Evolutionary conservation across 2,329 filamentous ascomycete genomes (phyloP).

Genomic region (Lasiodiplodia theobromae): DNA sequence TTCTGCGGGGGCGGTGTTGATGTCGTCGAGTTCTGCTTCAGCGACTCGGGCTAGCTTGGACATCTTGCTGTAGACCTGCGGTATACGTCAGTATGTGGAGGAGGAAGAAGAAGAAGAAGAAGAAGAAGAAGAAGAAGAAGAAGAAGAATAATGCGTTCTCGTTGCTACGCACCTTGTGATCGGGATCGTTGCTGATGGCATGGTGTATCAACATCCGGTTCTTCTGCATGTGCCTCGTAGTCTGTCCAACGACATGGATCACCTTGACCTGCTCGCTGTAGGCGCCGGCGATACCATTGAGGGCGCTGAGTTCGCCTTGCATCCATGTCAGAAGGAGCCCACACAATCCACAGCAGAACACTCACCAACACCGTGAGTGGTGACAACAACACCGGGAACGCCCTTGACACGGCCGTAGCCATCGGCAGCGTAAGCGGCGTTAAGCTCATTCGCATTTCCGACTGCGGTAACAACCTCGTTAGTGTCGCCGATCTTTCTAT

Average conservation of each 20-base stretch:
- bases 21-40: slow-evolving; percentile 51
- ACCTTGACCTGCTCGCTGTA: slow-evolving; percentile 54
- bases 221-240: slow-evolving; percentile 50
- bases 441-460: slow-evolving; percentile 66
- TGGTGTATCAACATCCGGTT: slow-evolving; percentile 56
- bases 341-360: not conserved
- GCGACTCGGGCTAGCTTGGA: slow-evolving; percentile 47
- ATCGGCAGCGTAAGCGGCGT: slow-evolving; percentile 64
- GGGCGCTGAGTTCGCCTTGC: slow-evolving; percentile 50
- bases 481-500: not conserved
- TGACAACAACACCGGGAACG: slow-evolving; percentile 54
- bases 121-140: too few relatives aligned
- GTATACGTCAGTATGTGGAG: not conserved
- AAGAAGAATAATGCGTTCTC: too few relatives aligned
- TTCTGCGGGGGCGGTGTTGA: slow-evolving; percentile 49
- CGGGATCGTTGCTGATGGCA: slow-evolving; percentile 49
- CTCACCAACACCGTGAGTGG: slow-evolving; percentile 66
- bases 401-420: slow-evolving; percentile 65
- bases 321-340: not conserved
- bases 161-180: slow-evolving; percentile 42
- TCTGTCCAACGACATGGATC: slow-evolving; percentile 56
- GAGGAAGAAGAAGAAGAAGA: too few relatives aligned
- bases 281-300: slow-evolving; percentile 55
- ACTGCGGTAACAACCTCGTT: slow-evolving; percentile 37
- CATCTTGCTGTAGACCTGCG: slow-evolving; percentile 49